Base-by-base conservation (phyloP, 129 eudicot species). In the Flaveria robusta region DNA sequence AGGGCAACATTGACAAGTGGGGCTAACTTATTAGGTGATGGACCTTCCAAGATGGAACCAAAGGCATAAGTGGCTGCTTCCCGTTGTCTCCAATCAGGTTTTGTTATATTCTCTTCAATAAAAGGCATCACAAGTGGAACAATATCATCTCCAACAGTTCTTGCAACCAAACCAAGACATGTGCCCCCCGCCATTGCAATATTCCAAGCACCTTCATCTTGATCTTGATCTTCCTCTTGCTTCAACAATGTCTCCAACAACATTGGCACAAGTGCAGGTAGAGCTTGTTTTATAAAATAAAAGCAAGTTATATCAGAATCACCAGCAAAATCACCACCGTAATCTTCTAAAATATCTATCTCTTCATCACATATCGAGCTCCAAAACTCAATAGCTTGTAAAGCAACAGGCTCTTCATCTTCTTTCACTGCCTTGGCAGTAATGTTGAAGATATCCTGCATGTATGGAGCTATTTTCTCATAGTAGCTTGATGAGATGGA, bases 171-270 rank as follows among this genome's bases (percentile, higher is more conserved):
- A 68, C 98, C 97, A 62, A 90, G 87, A 82, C 98, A 90, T 50
- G 98, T 93, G 2, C 98, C 98, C 29, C 98, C 98, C 20, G 98
- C 96, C 96, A 93, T 90, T 7, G 97, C 92, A 64, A 93, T 80
- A 77, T 93, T 93, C 96, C 97, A 90, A 55, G 87, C 96, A 76
- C 97, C 96, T 71, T 90, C 97, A 76, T 93, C 97, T 83, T 90
- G 98, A 83, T 93, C 98, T 81, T 93, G 98, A 74, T 90, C 96
- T 83, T 93, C 97, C 77, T 93, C 97, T 82, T 93, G 98, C 83
- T 93, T 93, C 31, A 93, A 83, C 51, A 93, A 84, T 16, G 97
- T 93, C 69, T 93, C 98, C 79, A 93, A 70, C 70, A 93, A 74
- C 96, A 93, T 68, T 5, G 97, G 98, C 1, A 93, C 98, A 49